A percentile compares a stretch with the other conserved stretches of the same genome.
phyloP scores from a whole-genome alignment of 164 flowering plant genomes.

The Vitis labrusca region DNA sequence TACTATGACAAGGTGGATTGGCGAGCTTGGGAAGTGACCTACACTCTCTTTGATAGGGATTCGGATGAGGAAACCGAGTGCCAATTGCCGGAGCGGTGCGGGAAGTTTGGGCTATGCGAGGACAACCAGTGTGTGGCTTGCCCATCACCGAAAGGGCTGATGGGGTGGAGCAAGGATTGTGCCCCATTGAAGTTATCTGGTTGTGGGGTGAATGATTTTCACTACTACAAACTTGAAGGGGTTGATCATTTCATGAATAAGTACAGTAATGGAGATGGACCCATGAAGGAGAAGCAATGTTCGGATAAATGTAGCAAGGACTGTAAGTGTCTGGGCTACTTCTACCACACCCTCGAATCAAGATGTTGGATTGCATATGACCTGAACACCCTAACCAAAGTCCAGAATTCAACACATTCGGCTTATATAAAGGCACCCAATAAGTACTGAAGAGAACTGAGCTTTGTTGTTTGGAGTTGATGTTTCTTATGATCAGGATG shows the following conservation, averaged over 20 bases:
- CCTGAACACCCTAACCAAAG: constrained; percentile 34
- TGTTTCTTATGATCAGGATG: not conserved
- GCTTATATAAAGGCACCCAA: constrained; percentile 38
- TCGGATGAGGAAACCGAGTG: constrained; percentile 26
- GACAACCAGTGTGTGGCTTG: constrained; percentile 46
- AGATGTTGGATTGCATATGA: constrained; percentile 52
- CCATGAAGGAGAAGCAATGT: constrained; percentile 27
- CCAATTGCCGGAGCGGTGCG: constrained; percentile 36
- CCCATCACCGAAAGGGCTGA: constrained; percentile 31
- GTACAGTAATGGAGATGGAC: constrained; percentile 29
- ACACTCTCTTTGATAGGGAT: constrained; percentile 28
- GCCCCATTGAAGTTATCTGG: constrained; percentile 10
- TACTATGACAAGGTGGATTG: constrained; percentile 27
- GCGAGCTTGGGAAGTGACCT: constrained; percentile 44
- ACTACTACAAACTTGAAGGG: constrained; percentile 39
- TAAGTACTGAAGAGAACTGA: not conserved
- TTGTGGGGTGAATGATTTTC: constrained; percentile 17
- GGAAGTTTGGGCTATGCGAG: constrained; percentile 36
- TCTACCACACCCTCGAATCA: constrained; percentile 27
- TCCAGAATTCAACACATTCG: constrained; percentile 25
- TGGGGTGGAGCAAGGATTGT: constrained; percentile 44
- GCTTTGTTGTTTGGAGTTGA: not conserved
- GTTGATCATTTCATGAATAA: constrained; percentile 44
- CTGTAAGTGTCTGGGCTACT: constrained; percentile 57
- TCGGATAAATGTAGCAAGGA: constrained; percentile 36